Base-by-base conservation (phyloP, 306 rosid species). In the Crotalaria pallida region DNA sequence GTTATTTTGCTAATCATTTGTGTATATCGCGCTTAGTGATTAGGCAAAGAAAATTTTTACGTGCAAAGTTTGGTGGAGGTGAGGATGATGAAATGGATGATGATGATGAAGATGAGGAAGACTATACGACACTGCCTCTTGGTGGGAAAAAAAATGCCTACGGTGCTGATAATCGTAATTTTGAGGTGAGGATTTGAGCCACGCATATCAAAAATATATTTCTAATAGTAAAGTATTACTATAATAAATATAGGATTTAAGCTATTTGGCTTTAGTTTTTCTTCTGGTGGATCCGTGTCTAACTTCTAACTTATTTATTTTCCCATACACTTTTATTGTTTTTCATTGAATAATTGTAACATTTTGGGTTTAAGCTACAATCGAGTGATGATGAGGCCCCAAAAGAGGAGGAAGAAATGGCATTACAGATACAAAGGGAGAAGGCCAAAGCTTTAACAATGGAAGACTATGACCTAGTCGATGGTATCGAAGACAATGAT, bases 351-450 rank as follows among this genome's bases (percentile, higher is more conserved):
- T 74, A 59, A 70, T 48, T 27, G 34, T 71, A 15, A 55, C 34
- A 13, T 56, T 78, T 79, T 22, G 49, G 49, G 15, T 67, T 79
- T 57, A 67, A 89, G 96, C 19, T 66, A 62, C 88, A 78, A 81
- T 81, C 92, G 56, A 90, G 96, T 40, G 98, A 88, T 33, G 97
- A 90, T 53, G 96, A 88, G 59, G 88, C 89, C 63, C 87, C 81
- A 34, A 73, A 81, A 56, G 90, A 84, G 78, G 98, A 94, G 81
- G 98, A 87, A 80, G 85, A 78, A 67, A 75, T 76, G 75, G 98
- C 84, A n/a, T 18, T 51, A 18, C 77, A 80, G 69, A 52, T 82
- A 59, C 92, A 80, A 76, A 87, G 79, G 79, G 87, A 92, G 70
- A 84, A 61, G 52, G 86, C 87, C 76, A 77, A 74, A 64, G 27